Evolutionary conservation across 495 filamentous ascomycete species (phyloP).

Genomic region (Trichoderma erinaceum): DNA sequence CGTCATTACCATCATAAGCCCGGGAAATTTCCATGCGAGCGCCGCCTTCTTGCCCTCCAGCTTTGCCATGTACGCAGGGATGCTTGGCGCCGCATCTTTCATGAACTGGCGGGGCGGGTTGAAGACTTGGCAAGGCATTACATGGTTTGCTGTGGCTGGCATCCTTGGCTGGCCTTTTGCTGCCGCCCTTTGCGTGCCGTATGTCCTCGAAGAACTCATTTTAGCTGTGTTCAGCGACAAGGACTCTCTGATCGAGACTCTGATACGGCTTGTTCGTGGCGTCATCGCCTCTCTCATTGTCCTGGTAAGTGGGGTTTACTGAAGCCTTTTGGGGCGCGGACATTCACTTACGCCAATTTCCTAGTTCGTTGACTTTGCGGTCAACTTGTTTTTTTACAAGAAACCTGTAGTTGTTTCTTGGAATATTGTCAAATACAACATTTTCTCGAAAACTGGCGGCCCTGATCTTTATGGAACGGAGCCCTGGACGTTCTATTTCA

Average conservation of each 20-base stretch:
- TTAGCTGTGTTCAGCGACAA: constrained; percentile 53
- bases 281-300: constrained; percentile 57
- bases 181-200: constrained; percentile 72
- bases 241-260: constrained; percentile 48
- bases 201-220: constrained; percentile 68
- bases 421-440: constrained; percentile 94
- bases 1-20: constrained; percentile 64
- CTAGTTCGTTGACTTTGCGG: constrained; percentile 47
- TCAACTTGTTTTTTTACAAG: constrained; percentile 79
- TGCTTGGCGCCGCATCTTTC: constrained; percentile 81
- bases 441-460: constrained; percentile 73
- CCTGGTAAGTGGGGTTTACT: constrained; percentile 51
- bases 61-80: constrained; percentile 93
- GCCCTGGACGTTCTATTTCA: constrained; percentile 93
- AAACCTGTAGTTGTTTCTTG: constrained; percentile 72
- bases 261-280: constrained; percentile 60
- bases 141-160: constrained; percentile 87
- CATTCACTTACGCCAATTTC: not conserved
- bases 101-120: constrained; percentile 74
- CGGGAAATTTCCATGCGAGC: constrained; percentile 91
- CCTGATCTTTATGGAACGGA: constrained; percentile 95
- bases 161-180: constrained; percentile 95
- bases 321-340: constrained; percentile 21
- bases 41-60: constrained; percentile 84
- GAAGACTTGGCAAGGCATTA: constrained; percentile 73